Percentiles rank a stretch among this genome's conserved stretches.
Conservation (phyloP, 2,329 filamentous ascomycete species). For the Pseudopyricularia javanii region DNA sequence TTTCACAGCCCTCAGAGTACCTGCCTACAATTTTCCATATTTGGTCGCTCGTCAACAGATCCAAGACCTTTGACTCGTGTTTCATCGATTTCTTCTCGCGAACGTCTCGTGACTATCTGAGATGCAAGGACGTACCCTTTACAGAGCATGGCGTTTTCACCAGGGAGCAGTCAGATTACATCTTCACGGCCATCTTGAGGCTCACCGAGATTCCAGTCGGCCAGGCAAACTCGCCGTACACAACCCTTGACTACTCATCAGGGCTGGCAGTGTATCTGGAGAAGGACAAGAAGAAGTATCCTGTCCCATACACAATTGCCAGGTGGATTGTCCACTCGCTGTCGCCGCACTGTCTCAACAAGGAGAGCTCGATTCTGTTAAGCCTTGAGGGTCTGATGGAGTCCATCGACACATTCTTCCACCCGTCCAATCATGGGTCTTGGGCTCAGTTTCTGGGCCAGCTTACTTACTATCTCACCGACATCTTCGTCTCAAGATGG, state of each 20-base stretch:
- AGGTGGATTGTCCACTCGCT: conserved; percentile 88
- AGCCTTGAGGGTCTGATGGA: conserved; percentile 86
- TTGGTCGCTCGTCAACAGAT: conserved; percentile 87
- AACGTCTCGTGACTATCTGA: conserved; percentile 71
- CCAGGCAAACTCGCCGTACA: conserved; percentile 88
- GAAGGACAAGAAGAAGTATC: conserved; percentile 87
- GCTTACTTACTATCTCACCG: conserved; percentile 80
- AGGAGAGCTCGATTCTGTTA: conserved; percentile 63
- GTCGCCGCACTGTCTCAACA: conserved; percentile 67
- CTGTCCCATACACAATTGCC: conserved; percentile 81
- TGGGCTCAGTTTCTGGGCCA: conserved; percentile 90
- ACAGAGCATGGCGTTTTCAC: conserved; percentile 84
- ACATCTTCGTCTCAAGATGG: conserved; percentile 96
- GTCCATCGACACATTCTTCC: conserved; percentile 96
- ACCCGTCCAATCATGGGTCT: conserved; percentile 84
- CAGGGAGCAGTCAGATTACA: conserved; percentile 76
- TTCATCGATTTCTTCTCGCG: conserved; percentile 86
- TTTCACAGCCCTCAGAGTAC: conserved; percentile 79
- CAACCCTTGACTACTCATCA: conserved; percentile 68
- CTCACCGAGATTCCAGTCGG: conserved; percentile 93
- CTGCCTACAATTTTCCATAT: conserved; percentile 92
- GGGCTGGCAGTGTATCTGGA: conserved; percentile 81
- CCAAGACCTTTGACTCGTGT: conserved; percentile 72
- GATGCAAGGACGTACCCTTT: conserved; percentile 65
- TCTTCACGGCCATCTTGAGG: conserved; percentile 84